Base-by-base conservation (phyloP, 1,284 basidiomycete species). In the Ganoderma lucidum region DNA sequence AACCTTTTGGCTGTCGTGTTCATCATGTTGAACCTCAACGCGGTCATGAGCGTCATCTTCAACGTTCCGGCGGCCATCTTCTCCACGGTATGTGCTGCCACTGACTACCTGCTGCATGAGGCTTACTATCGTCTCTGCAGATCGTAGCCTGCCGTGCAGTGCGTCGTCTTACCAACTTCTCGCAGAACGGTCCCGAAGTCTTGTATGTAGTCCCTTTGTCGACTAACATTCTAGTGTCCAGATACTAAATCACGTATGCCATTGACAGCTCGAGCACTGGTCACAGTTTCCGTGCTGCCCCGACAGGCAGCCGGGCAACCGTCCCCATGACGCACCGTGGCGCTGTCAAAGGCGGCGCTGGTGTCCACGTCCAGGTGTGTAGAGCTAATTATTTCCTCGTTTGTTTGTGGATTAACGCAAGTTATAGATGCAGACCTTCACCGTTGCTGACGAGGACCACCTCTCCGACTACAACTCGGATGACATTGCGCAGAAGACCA, bases 131-230 rank as follows among this genome's bases (percentile, higher is more conserved):
- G 6, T 56, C 35, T 35, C 35, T 4, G 35, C 6, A 70, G 71
- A 71, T 73, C 59, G 72, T 71, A 61, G 60, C 68, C 48, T 62
- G 64, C 62, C 70, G 64, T n/a, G 69, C 66, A 6, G 91, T 93
- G 44, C 88, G 92, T 59, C 85, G 91, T 59, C 78, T 93, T 61
- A 86, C 85, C 66, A 90, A 89, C 73, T 93, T 87, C 78, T 84
- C 85, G 12, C 79, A 79, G 30, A 74, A 79, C 41, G 85, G 84
- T 5, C 80, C 87, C 0, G 89, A 90, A 73, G 79, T 88, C 66
- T 90, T 86, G 88, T 91, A 78, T 39, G 89, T 81, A 66, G 63
- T 71, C 66, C 56, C 67, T 64, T 37, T 65, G 53, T 28, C 55
- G 15, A 55, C 64, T 65, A 2, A 12, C 9, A 6, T 15, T 28